Base-by-base conservation (phyloP, 192 early-diverging fungal genomes). In the Phycomyces blakesleeanus region DNA sequence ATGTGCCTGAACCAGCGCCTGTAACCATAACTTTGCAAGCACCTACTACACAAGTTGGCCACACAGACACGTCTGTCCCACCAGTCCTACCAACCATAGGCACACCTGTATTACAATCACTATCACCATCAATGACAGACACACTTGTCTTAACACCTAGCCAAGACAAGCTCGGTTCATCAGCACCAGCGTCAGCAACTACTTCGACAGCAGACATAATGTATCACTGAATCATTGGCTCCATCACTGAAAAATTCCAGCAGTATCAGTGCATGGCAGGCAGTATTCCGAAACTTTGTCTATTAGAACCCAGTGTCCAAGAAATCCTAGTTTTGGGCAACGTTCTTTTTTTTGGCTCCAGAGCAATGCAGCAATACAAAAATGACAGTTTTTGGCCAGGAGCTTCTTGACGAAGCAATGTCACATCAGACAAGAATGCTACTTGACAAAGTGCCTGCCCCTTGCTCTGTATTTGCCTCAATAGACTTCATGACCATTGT, bases 11-110 rank as follows among this genome's bases (percentile, higher is more conserved):
- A 18, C 11, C 12, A 52, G 18, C 20, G 18, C 50, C 50, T 51
- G 50, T 51, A 51, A 51, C 50, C 50, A 51, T 51, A 18, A 24
- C 51, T 52, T 52, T 52, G 51, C 1, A 52, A 52, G 51, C 51
- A 52, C 51, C 21, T 18, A 52, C 18, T 0, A 2, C 51, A 14
- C 51, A 0, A 22, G 51, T 52, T 52, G 51, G 18, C 21, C 12
- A 52, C 18, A 15, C 18, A 52, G 18, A 20, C 21, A 52, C 18
- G 21, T 52, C 51, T 22, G 24, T 52, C 51, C 51, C 51, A 21
- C 21, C 51, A 52, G 18, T 52, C 24, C 21, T 20, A 52, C 0
- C 21, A 52, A 52, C 51, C 12, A 52, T 20, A 52, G 20, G 16
- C 12, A 52, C 16, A 52, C 0, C 51, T 51, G 18, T 51, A 10